phyloP scores from a whole-genome alignment of 768 basidiomycete genomes.

The Tephrocybe sp. region DNA sequence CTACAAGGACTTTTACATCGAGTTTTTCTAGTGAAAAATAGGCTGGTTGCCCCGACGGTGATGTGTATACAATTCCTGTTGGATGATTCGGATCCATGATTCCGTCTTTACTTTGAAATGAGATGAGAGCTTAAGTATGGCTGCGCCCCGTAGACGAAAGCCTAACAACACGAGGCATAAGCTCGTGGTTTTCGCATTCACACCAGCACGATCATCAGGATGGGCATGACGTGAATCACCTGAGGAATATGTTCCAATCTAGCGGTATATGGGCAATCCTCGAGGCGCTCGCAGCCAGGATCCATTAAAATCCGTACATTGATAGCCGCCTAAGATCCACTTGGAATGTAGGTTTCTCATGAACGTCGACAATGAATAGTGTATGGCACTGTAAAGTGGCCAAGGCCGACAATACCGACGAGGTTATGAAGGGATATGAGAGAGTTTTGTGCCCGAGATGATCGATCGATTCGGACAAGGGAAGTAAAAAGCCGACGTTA shows the following conservation, averaged over 20 bases:
- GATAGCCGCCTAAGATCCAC: too few species aligned
- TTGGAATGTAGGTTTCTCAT: too few species aligned
- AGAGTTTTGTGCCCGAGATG: neutral
- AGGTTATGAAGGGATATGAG: too few species aligned
- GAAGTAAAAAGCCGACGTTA: constrained; percentile 11
- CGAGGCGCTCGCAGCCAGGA: too few species aligned
- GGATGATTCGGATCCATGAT: neutral
- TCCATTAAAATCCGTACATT: too few species aligned
- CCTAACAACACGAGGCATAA: constrained; percentile 4
- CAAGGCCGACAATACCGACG: too few species aligned
- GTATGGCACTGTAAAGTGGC: too few species aligned
- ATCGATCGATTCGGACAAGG: constrained; percentile 4
- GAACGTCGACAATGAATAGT: too few species aligned
- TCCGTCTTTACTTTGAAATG: too few species aligned
- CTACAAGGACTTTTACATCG: constrained; percentile 33
- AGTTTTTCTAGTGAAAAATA: constrained; percentile 42
- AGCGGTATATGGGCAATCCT: neutral
- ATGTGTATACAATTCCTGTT: constrained; percentile 19
- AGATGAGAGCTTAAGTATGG: neutral
- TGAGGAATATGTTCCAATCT: neutral
- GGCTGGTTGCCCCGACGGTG: neutral
- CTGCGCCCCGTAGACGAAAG: neutral
- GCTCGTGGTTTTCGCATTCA: neutral
- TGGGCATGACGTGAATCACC: neutral
- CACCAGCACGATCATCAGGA: neutral